These are phyloP conservation scores for Ophiostoma ips DNA, from an alignment of 2,329 filamentous ascomycete species.

Conservation along the genomic window DNA sequence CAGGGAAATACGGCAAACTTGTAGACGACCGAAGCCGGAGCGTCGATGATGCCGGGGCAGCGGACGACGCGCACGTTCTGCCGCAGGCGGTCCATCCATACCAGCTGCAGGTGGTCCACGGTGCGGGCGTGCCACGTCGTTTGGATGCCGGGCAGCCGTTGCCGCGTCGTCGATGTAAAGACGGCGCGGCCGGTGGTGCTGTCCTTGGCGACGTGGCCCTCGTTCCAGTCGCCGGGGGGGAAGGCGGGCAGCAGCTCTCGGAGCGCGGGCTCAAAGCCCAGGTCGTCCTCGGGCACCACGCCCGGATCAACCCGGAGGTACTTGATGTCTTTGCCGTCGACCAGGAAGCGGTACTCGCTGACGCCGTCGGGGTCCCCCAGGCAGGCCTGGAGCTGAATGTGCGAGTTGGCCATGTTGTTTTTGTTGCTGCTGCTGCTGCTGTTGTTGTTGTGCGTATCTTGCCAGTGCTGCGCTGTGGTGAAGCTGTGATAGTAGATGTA, in stretches of 20 bases:
- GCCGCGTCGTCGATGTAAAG: constrained; percentile 18
- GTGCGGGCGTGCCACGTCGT: constrained; percentile 22
- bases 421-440: no score
- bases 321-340: constrained; percentile 28
- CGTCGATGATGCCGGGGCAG: constrained; percentile 6
- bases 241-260: constrained; percentile 23
- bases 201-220: constrained; percentile 21
- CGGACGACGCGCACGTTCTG: constrained; percentile 16
- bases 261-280: constrained; percentile 21
- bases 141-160: constrained; percentile 19
- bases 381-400: constrained; percentile 14
- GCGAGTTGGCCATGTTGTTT: not conserved
- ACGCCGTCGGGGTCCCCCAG: constrained; percentile 18
- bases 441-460: no score
- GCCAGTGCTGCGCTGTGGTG: no score
- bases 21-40: constrained; percentile 8
- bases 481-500: no score
- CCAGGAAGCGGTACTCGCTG: constrained; percentile 26
- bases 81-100: constrained; percentile 13
- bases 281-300: constrained; percentile 20
- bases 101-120: constrained; percentile 24
- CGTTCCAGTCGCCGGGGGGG: constrained; percentile 27
- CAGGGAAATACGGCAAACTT: constrained; percentile 17
- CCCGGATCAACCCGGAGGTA: constrained; percentile 26
- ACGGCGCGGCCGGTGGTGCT: constrained; percentile 14